Evolutionary conservation across 83 land plant genomes (phyloP).

Genomic region (Thuja plicata): DNA sequence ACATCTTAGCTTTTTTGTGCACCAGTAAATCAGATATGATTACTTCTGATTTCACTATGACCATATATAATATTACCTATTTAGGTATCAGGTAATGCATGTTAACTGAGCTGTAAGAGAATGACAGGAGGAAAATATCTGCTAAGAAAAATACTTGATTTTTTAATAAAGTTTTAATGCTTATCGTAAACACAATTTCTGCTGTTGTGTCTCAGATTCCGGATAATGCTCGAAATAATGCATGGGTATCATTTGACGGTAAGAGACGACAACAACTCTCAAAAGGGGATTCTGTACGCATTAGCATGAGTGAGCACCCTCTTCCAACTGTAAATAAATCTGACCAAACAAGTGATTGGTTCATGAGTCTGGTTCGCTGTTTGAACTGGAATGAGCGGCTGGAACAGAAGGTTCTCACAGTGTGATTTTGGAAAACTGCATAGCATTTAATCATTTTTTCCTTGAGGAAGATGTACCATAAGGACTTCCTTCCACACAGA

Average conservation of each 20-base stretch:
- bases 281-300: slow-evolving; percentile 85
- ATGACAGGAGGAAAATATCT: background rate
- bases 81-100: background rate
- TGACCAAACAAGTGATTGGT: slow-evolving; percentile 99
- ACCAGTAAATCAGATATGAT: background rate
- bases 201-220: slow-evolving; percentile 65
- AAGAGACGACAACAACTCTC: slow-evolving; percentile 97
- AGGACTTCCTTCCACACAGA: background rate
- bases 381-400: slow-evolving; percentile 92
- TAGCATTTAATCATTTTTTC: background rate
- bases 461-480: background rate
- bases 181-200: background rate
- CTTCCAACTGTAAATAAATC: slow-evolving; percentile 96
- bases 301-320: slow-evolving; percentile 93
- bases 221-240: slow-evolving; percentile 88
- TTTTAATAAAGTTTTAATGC: background rate
- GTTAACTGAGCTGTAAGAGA: background rate
- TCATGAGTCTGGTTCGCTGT: slow-evolving; percentile 87
- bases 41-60: background rate
- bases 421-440: background rate
- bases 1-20: background rate
- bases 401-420: slow-evolving; percentile 76
- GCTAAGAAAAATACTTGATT: background rate
- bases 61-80: background rate
- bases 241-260: slow-evolving; percentile 99